Evolutionary conservation across 2,329 filamentous ascomycete species (phyloP).

Genomic region (Epichloe brachyelytri): DNA sequence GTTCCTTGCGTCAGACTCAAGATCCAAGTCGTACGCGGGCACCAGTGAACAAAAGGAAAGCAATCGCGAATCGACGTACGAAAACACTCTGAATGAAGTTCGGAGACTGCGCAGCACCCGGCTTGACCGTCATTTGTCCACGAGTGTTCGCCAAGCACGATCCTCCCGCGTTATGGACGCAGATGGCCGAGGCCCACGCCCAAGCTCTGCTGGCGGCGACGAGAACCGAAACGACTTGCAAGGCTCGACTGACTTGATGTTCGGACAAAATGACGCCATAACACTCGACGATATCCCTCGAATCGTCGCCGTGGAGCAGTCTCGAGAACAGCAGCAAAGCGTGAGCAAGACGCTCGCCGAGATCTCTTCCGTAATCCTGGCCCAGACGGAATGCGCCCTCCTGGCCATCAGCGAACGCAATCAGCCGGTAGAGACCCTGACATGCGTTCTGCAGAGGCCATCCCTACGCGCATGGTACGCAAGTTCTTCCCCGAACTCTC

Average conservation of each 20-base stretch:
- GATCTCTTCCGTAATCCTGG: slow-evolving; percentile 50
- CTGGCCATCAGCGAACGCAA: slow-evolving; percentile 54
- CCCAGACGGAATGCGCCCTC: slow-evolving; percentile 32
- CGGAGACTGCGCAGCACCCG: slow-evolving; percentile 82
- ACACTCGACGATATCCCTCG: slow-evolving; percentile 93
- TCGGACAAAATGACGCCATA: slow-evolving; percentile 80
- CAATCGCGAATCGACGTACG: slow-evolving; percentile 65
- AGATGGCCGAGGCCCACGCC: slow-evolving; percentile 49
- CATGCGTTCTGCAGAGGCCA: slow-evolving; percentile 36
- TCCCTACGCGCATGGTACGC: slow-evolving; percentile 46
- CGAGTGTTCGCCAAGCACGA: slow-evolving; percentile 79
- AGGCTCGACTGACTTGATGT: slow-evolving; percentile 64
- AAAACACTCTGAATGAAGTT: slow-evolving; percentile 93
- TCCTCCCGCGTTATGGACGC: slow-evolving; percentile 81
- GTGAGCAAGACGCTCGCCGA: slow-evolving; percentile 36
- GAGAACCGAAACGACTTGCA: slow-evolving; percentile 23
- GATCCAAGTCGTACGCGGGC: slow-evolving; percentile 63
- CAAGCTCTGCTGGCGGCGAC: slow-evolving; percentile 58
- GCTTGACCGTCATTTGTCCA: slow-evolving; percentile 87
- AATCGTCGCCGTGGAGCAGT: slow-evolving; percentile 91
- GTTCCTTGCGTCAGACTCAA: slow-evolving; percentile 47
- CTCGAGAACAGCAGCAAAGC: slow-evolving; percentile 75
- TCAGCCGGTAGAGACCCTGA: slow-evolving; percentile 39
- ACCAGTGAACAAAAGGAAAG: slow-evolving; percentile 31
- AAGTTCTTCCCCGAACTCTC: slow-evolving; percentile 95